Percentiles rank a stretch among this genome's conserved stretches.
These are phyloP conservation scores for Suillus placidus DNA, from an alignment of 768 basidiomycete genomes.

Conservation along the genomic window DNA sequence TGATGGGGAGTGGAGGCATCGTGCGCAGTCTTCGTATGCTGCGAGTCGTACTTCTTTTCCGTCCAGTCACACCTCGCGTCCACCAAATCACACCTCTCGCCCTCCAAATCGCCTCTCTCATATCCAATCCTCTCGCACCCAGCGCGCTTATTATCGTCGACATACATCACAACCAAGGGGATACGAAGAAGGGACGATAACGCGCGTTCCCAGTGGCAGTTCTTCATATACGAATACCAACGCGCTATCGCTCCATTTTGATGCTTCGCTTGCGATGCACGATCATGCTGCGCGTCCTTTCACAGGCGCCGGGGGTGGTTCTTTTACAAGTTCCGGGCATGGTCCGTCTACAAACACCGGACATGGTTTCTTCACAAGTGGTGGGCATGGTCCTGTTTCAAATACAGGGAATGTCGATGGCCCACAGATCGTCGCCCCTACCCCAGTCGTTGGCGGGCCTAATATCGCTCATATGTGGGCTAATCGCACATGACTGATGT, in stretches of 20 bases:
- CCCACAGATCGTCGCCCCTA: conserved; percentile 37
- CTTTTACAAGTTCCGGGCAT: conserved; percentile 19
- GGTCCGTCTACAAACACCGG: conserved; percentile 17
- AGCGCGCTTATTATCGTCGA: conserved; percentile 19
- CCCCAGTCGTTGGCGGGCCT: conserved; percentile 37
- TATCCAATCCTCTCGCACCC: neutral
- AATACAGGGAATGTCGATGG: conserved; percentile 13
- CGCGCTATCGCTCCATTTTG: conserved; percentile 39
- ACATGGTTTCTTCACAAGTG: conserved; percentile 20
- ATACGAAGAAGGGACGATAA: neutral
- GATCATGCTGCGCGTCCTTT: conserved; percentile 21
- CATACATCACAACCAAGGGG: conserved; percentile 23
- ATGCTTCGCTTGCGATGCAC: conserved; percentile 36
- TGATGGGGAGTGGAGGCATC: conserved; percentile 17
- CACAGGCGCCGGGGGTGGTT: conserved; percentile 13
- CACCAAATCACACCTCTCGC: neutral
- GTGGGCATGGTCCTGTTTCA: conserved; percentile 17
- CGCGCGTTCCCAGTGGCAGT: conserved; percentile 16
- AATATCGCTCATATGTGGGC: conserved; percentile 39
- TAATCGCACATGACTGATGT: conserved; percentile 28
- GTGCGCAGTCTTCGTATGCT: conserved; percentile 14
- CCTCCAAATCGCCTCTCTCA: neutral
- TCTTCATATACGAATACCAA: conserved; percentile 28
- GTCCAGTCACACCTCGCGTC: neutral
- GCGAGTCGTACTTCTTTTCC: conserved; percentile 9